Evolutionary conservation across 2,329 filamentous ascomycete species (phyloP), one percentile per base, ranked within the genome.

Genomic region (Trichophyton rubrum): DNA sequence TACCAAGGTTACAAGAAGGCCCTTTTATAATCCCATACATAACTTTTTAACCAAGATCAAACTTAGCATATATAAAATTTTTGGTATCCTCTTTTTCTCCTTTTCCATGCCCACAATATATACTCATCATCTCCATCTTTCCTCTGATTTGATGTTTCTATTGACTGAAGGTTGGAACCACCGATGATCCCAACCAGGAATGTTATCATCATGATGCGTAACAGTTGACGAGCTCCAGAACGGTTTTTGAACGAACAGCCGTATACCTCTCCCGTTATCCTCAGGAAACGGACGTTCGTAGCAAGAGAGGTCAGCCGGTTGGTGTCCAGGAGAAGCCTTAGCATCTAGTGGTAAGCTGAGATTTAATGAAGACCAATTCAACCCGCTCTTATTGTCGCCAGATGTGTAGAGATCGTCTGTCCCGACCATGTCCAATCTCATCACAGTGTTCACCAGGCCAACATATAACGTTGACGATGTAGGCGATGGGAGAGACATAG

Each of bases 401-500:
- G 68, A 63, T 3, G 70, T 69, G 3, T 67, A 65, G 20, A 76
- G 60, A 58, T 78, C 76, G 61, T 78, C 75, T 1, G 74, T 77
- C 0, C 73, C 74, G 1, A 70, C 69, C 62, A 78, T 75, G 61
- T 78, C 75, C 2, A 78, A 68, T 7, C 74, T 73, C 24, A 76
- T 63, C 3, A 78, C 67, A 24, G 73, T 72, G 41, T 75, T 72
- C 35, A 74, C 72, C 13, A 78, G 67, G 1, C 76, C 76, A 9
- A 74, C 72, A 62, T 77, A 78, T n/a, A 78, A 65, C 3, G 75
- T 77, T 24, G 74, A 71, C 0, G 76, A 78, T 35, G 72, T 70
- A 7, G 73, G 69, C 2, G 75, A 78, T 2, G 76, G 76, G 1
- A 73, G 72, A 7, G 73, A 75, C 65, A 78, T 72, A 13, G 71